Percentiles rank a stretch among this genome's conserved stretches.
These are phyloP conservation scores for Cyphellophora europaea DNA, from an alignment of 2,329 filamentous ascomycete genomes.

Conservation along the genomic window DNA sequence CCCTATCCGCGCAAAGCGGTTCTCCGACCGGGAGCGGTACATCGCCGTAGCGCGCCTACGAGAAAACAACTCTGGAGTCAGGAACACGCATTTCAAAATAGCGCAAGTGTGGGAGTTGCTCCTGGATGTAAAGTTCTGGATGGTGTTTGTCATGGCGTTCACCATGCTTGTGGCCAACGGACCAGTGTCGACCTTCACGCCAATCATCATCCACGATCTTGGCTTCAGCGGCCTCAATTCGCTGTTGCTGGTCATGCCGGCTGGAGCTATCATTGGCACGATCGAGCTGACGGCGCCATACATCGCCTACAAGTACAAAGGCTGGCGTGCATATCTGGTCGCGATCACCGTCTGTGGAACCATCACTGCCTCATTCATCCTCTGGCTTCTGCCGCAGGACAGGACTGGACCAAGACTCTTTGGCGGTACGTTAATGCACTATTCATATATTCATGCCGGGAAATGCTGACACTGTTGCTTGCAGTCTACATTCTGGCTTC, in stretches of 20 bases:
- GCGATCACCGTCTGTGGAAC: conserved; percentile 34
- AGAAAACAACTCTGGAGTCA: conserved; percentile 43
- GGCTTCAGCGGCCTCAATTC: conserved; percentile 54
- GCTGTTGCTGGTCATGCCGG: conserved; percentile 50
- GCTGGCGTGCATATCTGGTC: conserved; percentile 29
- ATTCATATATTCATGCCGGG: neutral
- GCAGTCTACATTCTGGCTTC: conserved; percentile 40
- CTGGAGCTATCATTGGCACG: conserved; percentile 28
- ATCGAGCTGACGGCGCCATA: conserved; percentile 31
- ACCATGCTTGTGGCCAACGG: conserved; percentile 49
- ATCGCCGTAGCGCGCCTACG: conserved; percentile 46
- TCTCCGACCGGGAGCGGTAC: conserved; percentile 41
- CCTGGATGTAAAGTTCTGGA: conserved; percentile 49
- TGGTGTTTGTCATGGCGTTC: conserved; percentile 44
- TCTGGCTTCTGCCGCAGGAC: conserved; percentile 34
- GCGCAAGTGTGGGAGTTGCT: conserved; percentile 39
- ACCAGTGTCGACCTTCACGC: conserved; percentile 48
- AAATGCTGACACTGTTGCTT: conserved; percentile 31
- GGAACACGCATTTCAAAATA: conserved; percentile 37
- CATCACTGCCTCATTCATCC: conserved; percentile 30
- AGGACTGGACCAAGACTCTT: conserved; percentile 32
- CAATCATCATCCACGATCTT: conserved; percentile 56
- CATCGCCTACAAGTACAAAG: conserved; percentile 27
- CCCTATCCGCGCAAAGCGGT: conserved; percentile 59
- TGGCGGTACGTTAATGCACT: no score